These are phyloP conservation scores for Corylus americana DNA, from an alignment of 306 rosid genomes.

Conservation along the genomic window DNA sequence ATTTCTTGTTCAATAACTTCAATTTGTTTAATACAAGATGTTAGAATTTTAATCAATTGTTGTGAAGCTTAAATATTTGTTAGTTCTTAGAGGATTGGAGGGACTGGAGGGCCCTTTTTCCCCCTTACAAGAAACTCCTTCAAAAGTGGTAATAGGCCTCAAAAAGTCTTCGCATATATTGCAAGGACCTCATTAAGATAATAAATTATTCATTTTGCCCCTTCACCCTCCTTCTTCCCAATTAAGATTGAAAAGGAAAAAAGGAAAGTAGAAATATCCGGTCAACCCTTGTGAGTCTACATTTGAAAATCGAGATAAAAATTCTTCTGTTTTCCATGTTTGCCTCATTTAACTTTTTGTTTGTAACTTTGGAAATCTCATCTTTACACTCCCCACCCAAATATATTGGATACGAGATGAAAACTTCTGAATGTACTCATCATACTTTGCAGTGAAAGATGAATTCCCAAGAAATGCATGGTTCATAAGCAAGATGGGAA, in stretches of 20 bases:
- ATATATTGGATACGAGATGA: slow-evolving; percentile 16
- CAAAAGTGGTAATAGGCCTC: neutral
- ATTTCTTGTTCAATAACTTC: neutral
- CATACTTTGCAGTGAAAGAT: slow-evolving; percentile 56
- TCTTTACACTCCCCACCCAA: neutral
- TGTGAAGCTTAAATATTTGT: neutral
- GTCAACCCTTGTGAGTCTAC: neutral
- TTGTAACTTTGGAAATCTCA: slow-evolving; percentile 11
- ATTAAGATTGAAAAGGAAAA: neutral
- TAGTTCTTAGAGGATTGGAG: neutral
- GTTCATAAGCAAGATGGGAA: slow-evolving; percentile 89
- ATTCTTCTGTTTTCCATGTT: slow-evolving; percentile 7
- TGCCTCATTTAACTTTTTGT: slow-evolving; percentile 9
- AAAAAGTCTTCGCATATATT: neutral
- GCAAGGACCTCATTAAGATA: neutral
- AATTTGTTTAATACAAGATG: neutral
- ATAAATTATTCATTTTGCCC: neutral
- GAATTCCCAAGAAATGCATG: slow-evolving; percentile 75
- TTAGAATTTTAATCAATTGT: neutral
- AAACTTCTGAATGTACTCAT: slow-evolving; percentile 26
- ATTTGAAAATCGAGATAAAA: slow-evolving; percentile 15
- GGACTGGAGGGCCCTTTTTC: neutral
- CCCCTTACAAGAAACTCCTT: neutral
- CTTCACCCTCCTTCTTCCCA: neutral
- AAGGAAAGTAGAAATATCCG: slow-evolving; percentile 4